Evolutionary conservation across 1,284 basidiomycete species (phyloP), one percentile per base, ranked within the genome.

Genomic region (Ceratobasidium sp.): DNA sequence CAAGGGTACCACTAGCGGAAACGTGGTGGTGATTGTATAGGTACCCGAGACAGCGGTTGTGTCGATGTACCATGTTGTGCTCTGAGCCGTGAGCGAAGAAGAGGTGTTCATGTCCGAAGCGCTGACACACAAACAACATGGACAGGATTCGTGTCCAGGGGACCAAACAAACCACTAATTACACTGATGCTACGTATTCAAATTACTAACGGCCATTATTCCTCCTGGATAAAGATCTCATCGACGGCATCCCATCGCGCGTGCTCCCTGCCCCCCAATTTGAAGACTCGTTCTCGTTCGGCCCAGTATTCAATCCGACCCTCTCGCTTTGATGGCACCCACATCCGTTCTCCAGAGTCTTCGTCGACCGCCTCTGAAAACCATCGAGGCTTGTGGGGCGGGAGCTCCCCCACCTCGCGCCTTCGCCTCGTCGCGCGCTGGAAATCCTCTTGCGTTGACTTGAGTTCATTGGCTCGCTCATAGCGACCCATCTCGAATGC

Each of bases 401-500:
- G 86, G 61, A 90, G 72, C 76, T 85, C 83, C 14, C 96, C 95
- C 72, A 88, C 86, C 79, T 98, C 95, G 46, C 97, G 83, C 48
- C 87, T 88, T 70, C 85, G 86, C 71, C 96, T 84, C 6, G 91
- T 96, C 70, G 83, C 84, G 0, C 97, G 86, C 82, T 99, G 97
- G 78, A 86, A 87, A 75, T 97, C 94, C 79, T 98, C 97, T 78
- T 98, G 93, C 74, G 84, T 84, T 30, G 86, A 84, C 84, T 99
- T 98, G 76, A 98, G 84, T 70, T 86, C 87, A 80, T 98, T 97
- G 57, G 97, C 97, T 41, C 87, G 84, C 76, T 98, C 96, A 78
- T 96, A 98, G 78, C 88, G 85, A n/a, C 95, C 96, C 76, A 89
- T 82, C 84, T 98, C 96, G 77, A 97, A 97, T n/a, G 96, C 95